Percentiles rank a stretch among this genome's conserved stretches.
Evolutionary conservation across 257 asterid species (phyloP).

Genomic region (Voacanga thouarsii): DNA sequence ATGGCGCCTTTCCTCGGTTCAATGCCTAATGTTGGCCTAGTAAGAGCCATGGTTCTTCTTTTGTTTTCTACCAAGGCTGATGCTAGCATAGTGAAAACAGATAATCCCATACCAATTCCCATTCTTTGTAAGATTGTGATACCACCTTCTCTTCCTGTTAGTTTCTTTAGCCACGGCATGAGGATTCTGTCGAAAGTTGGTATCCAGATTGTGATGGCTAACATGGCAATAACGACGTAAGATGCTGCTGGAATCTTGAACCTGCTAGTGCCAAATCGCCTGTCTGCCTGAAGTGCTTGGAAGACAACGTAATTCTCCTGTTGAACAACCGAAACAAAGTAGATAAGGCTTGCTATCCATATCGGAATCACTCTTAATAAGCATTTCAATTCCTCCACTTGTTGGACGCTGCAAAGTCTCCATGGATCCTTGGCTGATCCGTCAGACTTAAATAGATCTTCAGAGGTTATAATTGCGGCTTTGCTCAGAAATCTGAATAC

Average conservation of each 20-base stretch:
- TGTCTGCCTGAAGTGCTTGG: constrained; percentile 32
- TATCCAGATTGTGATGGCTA: constrained; percentile 25
- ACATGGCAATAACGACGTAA: constrained; percentile 24
- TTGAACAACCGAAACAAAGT: constrained; percentile 17
- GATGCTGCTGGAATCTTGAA: constrained; percentile 42
- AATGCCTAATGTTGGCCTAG: constrained; percentile 19
- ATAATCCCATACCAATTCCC: constrained; percentile 21
- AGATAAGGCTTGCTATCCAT: constrained; percentile 26
- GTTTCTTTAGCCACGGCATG: constrained; percentile 18
- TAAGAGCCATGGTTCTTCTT: constrained; percentile 18
- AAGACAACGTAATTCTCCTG: constrained; percentile 21
- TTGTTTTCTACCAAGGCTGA: constrained; percentile 25
- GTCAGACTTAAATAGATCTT: constrained; percentile 24
- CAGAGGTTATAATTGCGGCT: constrained; percentile 29
- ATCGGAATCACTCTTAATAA: constrained; percentile 29
- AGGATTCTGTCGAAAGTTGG: constrained; percentile 27
- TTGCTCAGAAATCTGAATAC: constrained; percentile 22
- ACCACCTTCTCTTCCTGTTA: constrained; percentile 25
- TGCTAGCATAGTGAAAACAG: constrained; percentile 15
- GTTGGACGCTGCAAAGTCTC: constrained; percentile 36
- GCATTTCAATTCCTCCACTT: constrained; percentile 38
- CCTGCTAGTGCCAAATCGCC: constrained; percentile 10
- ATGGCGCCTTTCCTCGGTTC: constrained; percentile 20
- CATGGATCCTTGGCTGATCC: constrained; percentile 33
- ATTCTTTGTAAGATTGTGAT: constrained; percentile 29